Percentiles rank a stretch among this genome's conserved stretches.
Evolutionary conservation across 768 basidiomycete genomes (phyloP).

Genomic region (Holtermanniella nyarrowii): DNA sequence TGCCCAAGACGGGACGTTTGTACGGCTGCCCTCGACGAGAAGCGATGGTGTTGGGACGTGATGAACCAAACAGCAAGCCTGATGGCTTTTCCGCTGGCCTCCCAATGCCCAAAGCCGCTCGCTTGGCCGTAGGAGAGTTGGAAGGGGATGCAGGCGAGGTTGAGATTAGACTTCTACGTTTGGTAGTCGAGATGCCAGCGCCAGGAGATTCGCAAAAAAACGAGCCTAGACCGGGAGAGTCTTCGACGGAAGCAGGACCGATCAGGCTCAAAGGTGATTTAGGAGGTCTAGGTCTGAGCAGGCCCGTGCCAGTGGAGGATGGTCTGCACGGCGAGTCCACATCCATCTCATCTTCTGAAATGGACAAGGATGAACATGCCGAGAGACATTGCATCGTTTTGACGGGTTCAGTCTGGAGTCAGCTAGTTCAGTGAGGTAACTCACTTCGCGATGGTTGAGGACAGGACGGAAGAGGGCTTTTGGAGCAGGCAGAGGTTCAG

Average conservation of each 20-base stretch:
- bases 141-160: constrained; percentile 35
- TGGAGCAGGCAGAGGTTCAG: not conserved
- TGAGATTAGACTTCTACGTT: constrained; percentile 22
- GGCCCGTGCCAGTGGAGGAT: not conserved
- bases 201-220: constrained; percentile 38
- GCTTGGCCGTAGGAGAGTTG: constrained; percentile 33
- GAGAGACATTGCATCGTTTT: constrained; percentile 1
- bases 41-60: constrained; percentile 13
- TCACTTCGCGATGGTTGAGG: constrained; percentile 25
- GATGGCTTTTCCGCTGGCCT: constrained; percentile 22
- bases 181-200: constrained; percentile 13
- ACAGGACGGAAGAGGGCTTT: constrained; percentile 20
- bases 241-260: constrained; percentile 14
- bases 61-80: constrained; percentile 24
- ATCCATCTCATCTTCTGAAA: constrained; percentile 21
- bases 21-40: constrained; percentile 24
- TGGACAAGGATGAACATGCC: constrained; percentile 8
- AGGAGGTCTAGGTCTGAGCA: not conserved
- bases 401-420: constrained; percentile 22
- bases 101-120: constrained; percentile 19
- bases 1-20: constrained; percentile 31
- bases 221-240: constrained; percentile 29
- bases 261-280: constrained; percentile 14
- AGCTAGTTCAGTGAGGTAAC: constrained; percentile 1
- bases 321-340: constrained; percentile 27